A percentile compares a stretch with the other conserved stretches of the same genome.
Evolutionary conservation across 2,329 filamentous ascomycete species (phyloP).

Genomic region (Rhytidhysteron rufulum): DNA sequence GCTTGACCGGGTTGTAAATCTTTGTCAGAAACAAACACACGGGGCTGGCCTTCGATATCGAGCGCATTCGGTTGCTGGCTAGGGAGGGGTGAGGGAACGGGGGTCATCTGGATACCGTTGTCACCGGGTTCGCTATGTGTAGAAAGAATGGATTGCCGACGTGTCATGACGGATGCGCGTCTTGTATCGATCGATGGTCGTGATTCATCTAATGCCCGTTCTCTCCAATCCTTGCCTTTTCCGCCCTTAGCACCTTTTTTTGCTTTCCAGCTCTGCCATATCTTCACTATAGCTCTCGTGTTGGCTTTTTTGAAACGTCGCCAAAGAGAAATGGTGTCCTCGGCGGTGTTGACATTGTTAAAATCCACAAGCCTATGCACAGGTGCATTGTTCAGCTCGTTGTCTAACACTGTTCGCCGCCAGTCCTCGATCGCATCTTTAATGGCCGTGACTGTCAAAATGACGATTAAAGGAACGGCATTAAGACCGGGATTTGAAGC

Average conservation of each 20-base stretch:
- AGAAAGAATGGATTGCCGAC: slow-evolving; percentile 50
- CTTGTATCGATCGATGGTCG: slow-evolving; percentile 66
- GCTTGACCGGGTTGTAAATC: slow-evolving; percentile 24
- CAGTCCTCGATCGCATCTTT: slow-evolving; percentile 97
- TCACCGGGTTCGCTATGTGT: slow-evolving; percentile 36
- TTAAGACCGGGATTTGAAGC: slow-evolving; percentile 85
- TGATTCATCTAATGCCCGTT: slow-evolving; percentile 50
- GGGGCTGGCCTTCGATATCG: slow-evolving; percentile 14
- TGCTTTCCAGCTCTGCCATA: slow-evolving; percentile 46
- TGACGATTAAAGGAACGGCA: slow-evolving; percentile 88
- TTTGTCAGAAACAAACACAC: slow-evolving; percentile 7
- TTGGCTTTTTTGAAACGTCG: slow-evolving; percentile 86
- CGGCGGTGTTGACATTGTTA: slow-evolving; percentile 88
- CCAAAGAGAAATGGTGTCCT: slow-evolving; percentile 83
- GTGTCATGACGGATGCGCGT: slow-evolving; percentile 54
- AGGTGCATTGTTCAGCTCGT: slow-evolving; percentile 90
- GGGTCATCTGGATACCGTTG: slow-evolving; percentile 87
- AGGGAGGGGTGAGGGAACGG: slow-evolving; percentile 77
- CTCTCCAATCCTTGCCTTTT: slow-evolving; percentile 47
- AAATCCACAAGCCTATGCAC: slow-evolving; percentile 86
- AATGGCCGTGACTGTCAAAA: slow-evolving; percentile 80
- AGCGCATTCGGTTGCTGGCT: slow-evolving; percentile 35
- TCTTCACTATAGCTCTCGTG: slow-evolving; percentile 58
- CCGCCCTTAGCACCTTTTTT: slow-evolving; percentile 37
- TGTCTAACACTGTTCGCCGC: slow-evolving; percentile 84